Conservation (phyloP, 2,329 filamentous ascomycete species). For the Acrocalymma vagum region DNA sequence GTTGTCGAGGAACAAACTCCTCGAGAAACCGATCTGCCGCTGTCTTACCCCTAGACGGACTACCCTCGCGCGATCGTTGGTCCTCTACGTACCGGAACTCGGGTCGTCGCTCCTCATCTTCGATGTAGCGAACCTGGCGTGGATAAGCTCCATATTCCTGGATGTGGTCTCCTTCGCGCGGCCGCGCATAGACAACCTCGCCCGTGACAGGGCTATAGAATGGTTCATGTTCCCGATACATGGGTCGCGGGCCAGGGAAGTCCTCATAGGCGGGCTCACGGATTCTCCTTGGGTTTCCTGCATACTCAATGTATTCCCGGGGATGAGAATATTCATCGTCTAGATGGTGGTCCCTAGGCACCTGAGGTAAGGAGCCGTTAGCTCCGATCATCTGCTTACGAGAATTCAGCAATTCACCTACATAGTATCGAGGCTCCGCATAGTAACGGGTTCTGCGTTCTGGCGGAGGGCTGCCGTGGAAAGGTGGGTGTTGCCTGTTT, state of each 20-base stretch:
- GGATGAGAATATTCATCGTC: conserved; percentile 37
- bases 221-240: conserved; percentile 43
- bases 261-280: conserved; percentile 40
- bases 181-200: conserved; percentile 36
- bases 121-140: conserved; percentile 37
- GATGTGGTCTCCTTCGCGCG: conserved; percentile 34
- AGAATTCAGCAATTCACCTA: conserved; percentile 29
- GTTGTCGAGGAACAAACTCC: conserved; percentile 35
- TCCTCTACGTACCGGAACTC: conserved; percentile 35
- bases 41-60: conserved; percentile 31
- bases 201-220: conserved; percentile 34
- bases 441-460: conserved; percentile 40
- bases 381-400: conserved; percentile 12
- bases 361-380: conserved; percentile 28
- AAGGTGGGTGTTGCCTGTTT: conserved; percentile 30
- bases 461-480: conserved; percentile 31
- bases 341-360: conserved; percentile 34
- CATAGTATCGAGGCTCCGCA: conserved; percentile 43
- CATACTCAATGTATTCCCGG: conserved; percentile 40
- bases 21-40: conserved; percentile 47
- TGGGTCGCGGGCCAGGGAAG: conserved; percentile 36
- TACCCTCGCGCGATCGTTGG: conserved; percentile 26
- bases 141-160: conserved; percentile 36
- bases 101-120: conserved; percentile 28
- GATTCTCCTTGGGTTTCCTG: conserved; percentile 34